These are phyloP conservation scores for Penicillium sp. DNA, from an alignment of 2,329 filamentous ascomycete genomes.

Conservation along the genomic window DNA sequence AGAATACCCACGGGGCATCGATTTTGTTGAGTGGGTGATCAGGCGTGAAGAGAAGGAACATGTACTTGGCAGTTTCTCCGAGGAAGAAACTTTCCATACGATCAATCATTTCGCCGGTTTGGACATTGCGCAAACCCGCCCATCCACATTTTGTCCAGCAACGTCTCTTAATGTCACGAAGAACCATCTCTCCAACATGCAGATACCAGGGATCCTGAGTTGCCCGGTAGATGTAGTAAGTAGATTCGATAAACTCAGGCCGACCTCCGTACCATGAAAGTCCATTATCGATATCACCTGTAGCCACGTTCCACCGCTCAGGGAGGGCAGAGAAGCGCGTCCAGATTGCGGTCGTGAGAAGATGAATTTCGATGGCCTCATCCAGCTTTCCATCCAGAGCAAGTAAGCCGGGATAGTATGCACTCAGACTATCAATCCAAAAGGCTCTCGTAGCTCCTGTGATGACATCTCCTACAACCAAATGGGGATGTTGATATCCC, in stretches of 20 bases:
- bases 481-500: conserved; percentile 81
- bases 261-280: conserved; percentile 93
- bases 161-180: conserved; percentile 80
- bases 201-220: conserved; percentile 96
- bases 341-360: conserved; percentile 92
- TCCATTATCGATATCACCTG: conserved; percentile 79
- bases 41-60: conserved; percentile 86
- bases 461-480: conserved; percentile 82
- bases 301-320: conserved; percentile 87
- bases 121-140: conserved; percentile 82
- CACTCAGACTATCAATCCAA: conserved; percentile 95
- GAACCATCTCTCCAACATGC: conserved; percentile 91
- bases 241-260: conserved; percentile 96
- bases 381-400: conserved; percentile 84
- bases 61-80: conserved; percentile 92
- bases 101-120: conserved; percentile 81
- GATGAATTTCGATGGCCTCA: conserved; percentile 84
- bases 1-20: conserved; percentile 88
- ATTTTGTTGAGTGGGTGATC: conserved; percentile 83
- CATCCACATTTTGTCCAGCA: conserved; percentile 92
- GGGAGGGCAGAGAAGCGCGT: conserved; percentile 90
- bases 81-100: conserved; percentile 99
- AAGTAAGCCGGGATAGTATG: conserved; percentile 89
- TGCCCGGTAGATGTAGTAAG: conserved; percentile 91
- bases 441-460: conserved; percentile 86